These are phyloP conservation scores for Nothopassalora personata DNA, from an alignment of 2,329 filamentous ascomycete species.

Conservation along the genomic window DNA sequence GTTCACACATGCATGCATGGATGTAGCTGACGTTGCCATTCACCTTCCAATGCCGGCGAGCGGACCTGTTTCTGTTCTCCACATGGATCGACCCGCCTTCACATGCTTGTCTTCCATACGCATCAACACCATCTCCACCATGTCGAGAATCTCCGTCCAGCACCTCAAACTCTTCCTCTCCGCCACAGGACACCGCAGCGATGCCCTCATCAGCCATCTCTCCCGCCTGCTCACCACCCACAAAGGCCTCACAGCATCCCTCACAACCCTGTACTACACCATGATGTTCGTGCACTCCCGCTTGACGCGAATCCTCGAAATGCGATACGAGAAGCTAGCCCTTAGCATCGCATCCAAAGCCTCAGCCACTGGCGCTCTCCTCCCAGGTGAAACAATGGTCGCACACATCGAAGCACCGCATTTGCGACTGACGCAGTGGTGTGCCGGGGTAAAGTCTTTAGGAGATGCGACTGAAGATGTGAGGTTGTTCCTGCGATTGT, in stretches of 20 bases:
- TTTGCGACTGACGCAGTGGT: constrained; percentile 29
- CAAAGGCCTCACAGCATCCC: constrained; percentile 36
- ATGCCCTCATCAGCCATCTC: constrained; percentile 18
- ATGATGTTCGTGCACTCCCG: constrained; percentile 39
- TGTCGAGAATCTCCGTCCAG: constrained; percentile 1
- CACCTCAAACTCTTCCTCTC: constrained; percentile 9
- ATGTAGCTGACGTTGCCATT: not conserved
- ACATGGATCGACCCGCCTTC: not conserved
- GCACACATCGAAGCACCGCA: constrained; percentile 35
- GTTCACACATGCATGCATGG: not conserved
- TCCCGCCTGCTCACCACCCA: constrained; percentile 35
- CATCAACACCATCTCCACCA: not conserved
- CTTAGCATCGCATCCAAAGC: constrained; percentile 36
- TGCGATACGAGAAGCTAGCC: constrained; percentile 34
- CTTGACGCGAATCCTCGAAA: constrained; percentile 35
- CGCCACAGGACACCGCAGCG: constrained; percentile 1
- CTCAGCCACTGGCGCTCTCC: constrained; percentile 29
- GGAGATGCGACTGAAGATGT: constrained; percentile 64
- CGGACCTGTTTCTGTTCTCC: not conserved
- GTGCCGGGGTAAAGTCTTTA: constrained; percentile 43
- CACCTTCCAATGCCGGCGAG: not conserved
- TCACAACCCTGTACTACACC: constrained; percentile 42
- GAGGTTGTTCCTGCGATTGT: constrained; percentile 68
- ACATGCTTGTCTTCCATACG: not conserved
- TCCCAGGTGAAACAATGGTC: constrained; percentile 40